Percentiles rank a stretch among this genome's conserved stretches.
Conservation (phyloP, 768 basidiomycete genomes). For the Lactarius hengduanensis region DNA sequence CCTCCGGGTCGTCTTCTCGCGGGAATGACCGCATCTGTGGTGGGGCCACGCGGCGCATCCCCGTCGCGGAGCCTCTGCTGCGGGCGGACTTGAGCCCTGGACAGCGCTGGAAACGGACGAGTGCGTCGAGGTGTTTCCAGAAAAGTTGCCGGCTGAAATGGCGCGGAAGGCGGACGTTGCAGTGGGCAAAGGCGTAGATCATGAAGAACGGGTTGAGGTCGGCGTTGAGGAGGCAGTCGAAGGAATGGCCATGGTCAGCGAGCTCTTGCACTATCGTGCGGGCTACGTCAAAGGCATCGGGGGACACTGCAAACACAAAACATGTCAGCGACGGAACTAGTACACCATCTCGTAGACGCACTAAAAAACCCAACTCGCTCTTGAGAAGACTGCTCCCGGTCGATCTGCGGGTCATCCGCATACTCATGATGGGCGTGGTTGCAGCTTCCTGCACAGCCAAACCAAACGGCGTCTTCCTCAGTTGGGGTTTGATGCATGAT, state of each 20-base stretch:
- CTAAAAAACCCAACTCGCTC: slow-evolving; percentile 9
- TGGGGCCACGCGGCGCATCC: not conserved
- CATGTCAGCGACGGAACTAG: not conserved
- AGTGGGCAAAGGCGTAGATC: slow-evolving; percentile 18
- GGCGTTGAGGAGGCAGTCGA: not conserved
- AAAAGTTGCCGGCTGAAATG: slow-evolving; percentile 10
- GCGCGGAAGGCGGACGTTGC: not conserved
- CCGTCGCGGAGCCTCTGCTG: not conserved
- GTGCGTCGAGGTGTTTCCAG: slow-evolving; percentile 16
- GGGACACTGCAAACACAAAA: not conserved
- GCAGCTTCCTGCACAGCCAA: not conserved
- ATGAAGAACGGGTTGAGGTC: slow-evolving; percentile 16
- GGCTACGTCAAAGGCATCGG: not conserved
- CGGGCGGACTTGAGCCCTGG: not conserved
- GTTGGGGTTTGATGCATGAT: slow-evolving; percentile 8
- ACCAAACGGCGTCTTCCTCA: not conserved
- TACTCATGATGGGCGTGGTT: not conserved
- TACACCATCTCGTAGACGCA: not conserved
- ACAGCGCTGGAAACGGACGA: slow-evolving; percentile 4
- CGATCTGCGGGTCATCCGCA: not conserved
- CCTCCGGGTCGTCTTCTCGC: not conserved
- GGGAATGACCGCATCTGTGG: not conserved
- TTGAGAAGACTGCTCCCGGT: not conserved
- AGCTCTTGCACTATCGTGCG: not conserved
- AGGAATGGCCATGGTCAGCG: too few species aligned